Percentiles rank a stretch among this genome's conserved stretches.
Evolutionary conservation across 148 eudicot genomes (phyloP).

Genomic region (Dianthus caryophyllus): DNA sequence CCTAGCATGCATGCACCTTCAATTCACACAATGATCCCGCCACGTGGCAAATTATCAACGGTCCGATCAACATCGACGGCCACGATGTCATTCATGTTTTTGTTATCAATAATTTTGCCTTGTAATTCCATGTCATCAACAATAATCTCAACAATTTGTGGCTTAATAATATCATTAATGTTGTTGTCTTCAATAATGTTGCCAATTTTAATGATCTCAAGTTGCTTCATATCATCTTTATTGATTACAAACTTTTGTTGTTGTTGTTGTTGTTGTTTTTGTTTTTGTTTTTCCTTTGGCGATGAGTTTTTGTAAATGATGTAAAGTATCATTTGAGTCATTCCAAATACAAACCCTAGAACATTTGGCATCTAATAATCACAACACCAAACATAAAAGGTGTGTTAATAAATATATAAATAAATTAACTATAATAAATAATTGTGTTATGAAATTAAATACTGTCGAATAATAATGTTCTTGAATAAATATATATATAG

Average conservation of each 20-base stretch:
- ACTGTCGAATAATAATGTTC: too few relatives aligned
- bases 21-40: slow-evolving; percentile 6
- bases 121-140: slow-evolving; percentile 16
- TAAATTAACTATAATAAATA: too few relatives aligned
- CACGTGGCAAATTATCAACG: slow-evolving; percentile 19
- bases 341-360: slow-evolving; percentile 60
- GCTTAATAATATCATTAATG: neutral
- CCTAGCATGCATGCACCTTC: slow-evolving; percentile 17
- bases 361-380: slow-evolving; percentile 55
- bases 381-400: neutral
- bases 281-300: slow-evolving; percentile 16
- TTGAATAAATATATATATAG: too few relatives aligned
- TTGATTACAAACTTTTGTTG: neutral
- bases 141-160: slow-evolving; percentile 16
- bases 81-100: neutral
- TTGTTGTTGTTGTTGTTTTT: slow-evolving; percentile 19
- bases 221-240: slow-evolving; percentile 18
- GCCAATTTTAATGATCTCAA: slow-evolving; percentile 19
- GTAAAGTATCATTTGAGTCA: slow-evolving; percentile 64
- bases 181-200: slow-evolving; percentile 21
- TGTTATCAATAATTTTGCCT: neutral
- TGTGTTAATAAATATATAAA: neutral
- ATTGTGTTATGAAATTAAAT: too few relatives aligned
- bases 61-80: neutral
- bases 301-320: slow-evolving; percentile 38